These are phyloP conservation scores for Aristolochia contorta DNA, from an alignment of 164 flowering plant species.

Conservation along the genomic window DNA sequence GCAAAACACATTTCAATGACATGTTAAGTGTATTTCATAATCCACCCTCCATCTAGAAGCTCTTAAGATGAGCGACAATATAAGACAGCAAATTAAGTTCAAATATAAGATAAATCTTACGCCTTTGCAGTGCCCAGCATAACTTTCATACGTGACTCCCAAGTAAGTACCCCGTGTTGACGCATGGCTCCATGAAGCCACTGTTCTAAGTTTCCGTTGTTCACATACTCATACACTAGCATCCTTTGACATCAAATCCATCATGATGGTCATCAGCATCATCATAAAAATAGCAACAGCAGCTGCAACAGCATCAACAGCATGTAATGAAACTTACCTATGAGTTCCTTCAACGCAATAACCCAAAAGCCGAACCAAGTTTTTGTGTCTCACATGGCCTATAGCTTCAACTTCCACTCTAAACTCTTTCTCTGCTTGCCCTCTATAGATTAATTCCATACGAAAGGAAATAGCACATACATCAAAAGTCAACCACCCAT, in stretches of 20 bases:
- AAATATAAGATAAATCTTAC: constrained; percentile 13
- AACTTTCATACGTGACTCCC: constrained; percentile 37
- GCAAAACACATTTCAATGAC: constrained; percentile 6
- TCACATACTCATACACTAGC: constrained; percentile 17
- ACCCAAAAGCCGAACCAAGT: constrained; percentile 16
- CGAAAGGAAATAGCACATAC: background rate
- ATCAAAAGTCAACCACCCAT: background rate
- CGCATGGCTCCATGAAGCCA: constrained; percentile 37
- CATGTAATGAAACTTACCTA: constrained; percentile 1
- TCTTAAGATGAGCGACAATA: background rate
- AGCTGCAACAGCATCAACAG: background rate
- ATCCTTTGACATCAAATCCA: constrained; percentile 6
- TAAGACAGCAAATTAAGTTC: background rate
- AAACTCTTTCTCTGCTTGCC: constrained; percentile 18
- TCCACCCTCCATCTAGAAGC: background rate
- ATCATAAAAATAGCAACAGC: background rate
- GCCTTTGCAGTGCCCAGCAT: constrained; percentile 30
- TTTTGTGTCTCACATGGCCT: constrained; percentile 18
- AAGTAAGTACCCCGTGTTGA: constrained; percentile 21
- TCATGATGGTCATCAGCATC: background rate
- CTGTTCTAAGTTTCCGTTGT: constrained; percentile 20
- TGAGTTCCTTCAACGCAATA: constrained; percentile 17
- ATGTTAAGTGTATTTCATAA: background rate
- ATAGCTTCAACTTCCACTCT: constrained; percentile 20
- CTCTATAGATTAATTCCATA: constrained; percentile 4